Conservation (phyloP, 345 rosid genomes). For the Lepidium sativum region DNA sequence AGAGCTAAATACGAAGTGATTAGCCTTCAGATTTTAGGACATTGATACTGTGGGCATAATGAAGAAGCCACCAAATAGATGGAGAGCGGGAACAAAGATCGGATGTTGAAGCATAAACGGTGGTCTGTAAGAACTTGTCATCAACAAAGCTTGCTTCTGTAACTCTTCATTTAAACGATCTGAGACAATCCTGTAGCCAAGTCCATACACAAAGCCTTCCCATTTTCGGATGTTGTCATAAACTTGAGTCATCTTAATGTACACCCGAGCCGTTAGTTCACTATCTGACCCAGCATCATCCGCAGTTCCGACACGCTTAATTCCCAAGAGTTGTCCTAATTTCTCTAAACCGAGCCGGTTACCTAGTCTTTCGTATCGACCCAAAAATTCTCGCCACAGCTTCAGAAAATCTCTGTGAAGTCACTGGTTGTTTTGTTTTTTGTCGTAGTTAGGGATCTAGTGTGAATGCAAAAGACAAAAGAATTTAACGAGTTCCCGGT, state of each 20-base stretch:
- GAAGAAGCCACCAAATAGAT: not conserved
- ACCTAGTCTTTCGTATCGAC: not conserved
- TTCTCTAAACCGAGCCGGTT: not conserved
- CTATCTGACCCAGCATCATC: slow-evolving; percentile 12
- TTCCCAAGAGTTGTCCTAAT: not conserved
- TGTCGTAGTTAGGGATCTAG: no score
- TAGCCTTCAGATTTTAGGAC: not conserved
- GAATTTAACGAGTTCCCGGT: no score
- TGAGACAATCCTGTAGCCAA: not conserved
- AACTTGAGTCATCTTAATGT: not conserved
- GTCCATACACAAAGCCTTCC: not conserved
- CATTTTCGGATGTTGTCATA: not conserved
- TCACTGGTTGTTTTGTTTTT: no score
- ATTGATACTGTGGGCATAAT: not conserved
- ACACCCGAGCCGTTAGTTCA: not conserved
- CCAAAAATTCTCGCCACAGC: no score
- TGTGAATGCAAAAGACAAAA: no score
- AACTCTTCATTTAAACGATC: not conserved
- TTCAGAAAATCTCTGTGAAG: no score
- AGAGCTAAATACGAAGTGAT: not conserved
- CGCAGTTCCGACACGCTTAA: not conserved
- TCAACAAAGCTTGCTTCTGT: not conserved
- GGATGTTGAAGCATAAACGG: not conserved
- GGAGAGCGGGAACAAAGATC: not conserved
- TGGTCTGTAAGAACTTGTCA: not conserved